Evolutionary conservation across 129 eudicot species (phyloP), one percentile per base, ranked within the genome.

Genomic region (Calendula officinalis): DNA sequence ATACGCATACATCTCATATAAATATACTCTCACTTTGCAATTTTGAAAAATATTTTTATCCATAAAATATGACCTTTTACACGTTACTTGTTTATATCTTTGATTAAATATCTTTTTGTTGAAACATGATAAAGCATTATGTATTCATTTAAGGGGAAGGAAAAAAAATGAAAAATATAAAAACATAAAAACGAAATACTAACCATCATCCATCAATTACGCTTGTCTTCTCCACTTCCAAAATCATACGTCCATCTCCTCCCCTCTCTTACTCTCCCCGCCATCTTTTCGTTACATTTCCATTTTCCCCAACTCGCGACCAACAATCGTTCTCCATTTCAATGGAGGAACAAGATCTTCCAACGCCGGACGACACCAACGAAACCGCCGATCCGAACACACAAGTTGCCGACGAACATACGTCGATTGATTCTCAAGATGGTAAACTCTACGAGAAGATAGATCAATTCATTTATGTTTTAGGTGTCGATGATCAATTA

Each of bases 381-480:
- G 58, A 37, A 65, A 40, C 15, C 38, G 13, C 37, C 2, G 47
- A 17, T 56, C 73, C 10, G 7, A 44, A 33, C 4, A 15, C 41
- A n/a, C 36, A 38, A 5, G 32, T 46, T 33, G 41, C 38, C 50
- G 34, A 37, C 6, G 32, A 49, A 12, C 60, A 50, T 6, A 7
- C 67, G 0, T 17, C 67, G 35, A 14, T 45, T 8, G 35, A 56
- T 10, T 69, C 74, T 7, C 70, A 45, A 7, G 58, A 43, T n/a
- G 50, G 2, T 16, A 77, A 73, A 53, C 76, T 88, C 14, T 72
- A 78, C 6, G 68, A 83, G 27, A 84, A 85, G 11, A 77, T 92
- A 2, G 86, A 85, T 45, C 75, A 66, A 53, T 85, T 70, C 50
- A 79, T 83, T 33, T 68, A 75, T n/a, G 14, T 53, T 32, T 40